Conservation (phyloP, 2,329 filamentous ascomycete genomes). For the Trichoderma asperellum region DNA sequence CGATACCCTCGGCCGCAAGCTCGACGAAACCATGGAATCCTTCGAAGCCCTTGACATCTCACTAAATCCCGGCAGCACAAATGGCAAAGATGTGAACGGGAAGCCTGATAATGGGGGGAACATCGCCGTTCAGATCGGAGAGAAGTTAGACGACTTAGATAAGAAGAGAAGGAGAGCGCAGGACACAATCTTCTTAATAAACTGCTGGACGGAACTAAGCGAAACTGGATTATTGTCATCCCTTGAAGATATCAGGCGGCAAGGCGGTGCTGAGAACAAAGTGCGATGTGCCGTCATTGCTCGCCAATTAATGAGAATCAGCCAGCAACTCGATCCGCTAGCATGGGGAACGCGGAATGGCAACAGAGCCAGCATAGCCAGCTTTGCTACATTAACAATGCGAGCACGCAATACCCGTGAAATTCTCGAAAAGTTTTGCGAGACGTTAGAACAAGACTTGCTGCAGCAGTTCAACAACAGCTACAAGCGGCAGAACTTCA, state of each 20-base stretch:
- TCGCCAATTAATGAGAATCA: constrained; percentile 90
- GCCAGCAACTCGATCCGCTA: constrained; percentile 80
- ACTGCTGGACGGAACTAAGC: constrained; percentile 95
- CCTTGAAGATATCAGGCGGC: constrained; percentile 85
- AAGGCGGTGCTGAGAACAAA: constrained; percentile 87
- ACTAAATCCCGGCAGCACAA: constrained; percentile 64
- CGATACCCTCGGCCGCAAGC: constrained; percentile 81
- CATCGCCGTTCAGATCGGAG: constrained; percentile 91
- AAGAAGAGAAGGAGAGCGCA: constrained; percentile 85
- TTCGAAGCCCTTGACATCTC: constrained; percentile 89
- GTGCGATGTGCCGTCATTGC: constrained; percentile 93
- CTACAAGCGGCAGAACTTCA: constrained; percentile 92
- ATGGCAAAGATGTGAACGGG: constrained; percentile 41
- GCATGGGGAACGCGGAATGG: constrained; percentile 70
- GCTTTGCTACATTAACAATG: constrained; percentile 55
- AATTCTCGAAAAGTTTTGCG: constrained; percentile 94
- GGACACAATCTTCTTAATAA: constrained; percentile 92
- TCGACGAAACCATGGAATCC: constrained; percentile 88
- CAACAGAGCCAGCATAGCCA: constrained; percentile 56
- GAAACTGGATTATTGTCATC: constrained; percentile 84
- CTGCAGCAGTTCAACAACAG: constrained; percentile 97
- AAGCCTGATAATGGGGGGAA: constrained; percentile 70
- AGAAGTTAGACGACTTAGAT: constrained; percentile 91
- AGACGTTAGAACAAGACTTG: constrained; percentile 92
- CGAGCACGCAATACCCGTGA: constrained; percentile 74